phyloP scores from a whole-genome alignment of 257 asterid species.

The Primulina eburnea region DNA sequence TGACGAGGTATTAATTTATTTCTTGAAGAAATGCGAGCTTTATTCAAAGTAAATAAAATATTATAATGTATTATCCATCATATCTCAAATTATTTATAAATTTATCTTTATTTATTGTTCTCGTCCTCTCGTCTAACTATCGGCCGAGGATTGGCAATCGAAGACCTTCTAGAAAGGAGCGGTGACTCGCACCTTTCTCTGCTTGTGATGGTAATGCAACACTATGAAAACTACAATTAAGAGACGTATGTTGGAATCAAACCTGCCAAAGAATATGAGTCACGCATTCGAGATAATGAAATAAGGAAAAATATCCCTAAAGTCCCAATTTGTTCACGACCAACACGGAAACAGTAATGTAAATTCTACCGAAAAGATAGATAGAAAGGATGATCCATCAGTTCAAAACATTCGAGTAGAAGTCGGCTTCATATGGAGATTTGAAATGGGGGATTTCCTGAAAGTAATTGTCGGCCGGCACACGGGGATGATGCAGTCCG shows the following conservation, averaged over 20 bases:
- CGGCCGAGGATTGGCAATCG: too few relatives aligned
- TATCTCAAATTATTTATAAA: too few relatives aligned
- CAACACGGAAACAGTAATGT: neutral
- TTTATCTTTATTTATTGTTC: too few relatives aligned
- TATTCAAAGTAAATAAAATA: too few relatives aligned
- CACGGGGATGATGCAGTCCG: conserved; percentile 40
- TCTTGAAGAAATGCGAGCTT: too few relatives aligned
- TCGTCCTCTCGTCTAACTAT: too few relatives aligned
- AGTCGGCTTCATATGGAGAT: conserved; percentile 43
- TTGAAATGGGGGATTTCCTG: conserved; percentile 48
- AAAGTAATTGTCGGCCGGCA: conserved; percentile 33
- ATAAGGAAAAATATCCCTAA: neutral
- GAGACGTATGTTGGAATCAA: neutral
- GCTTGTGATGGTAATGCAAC: too few relatives aligned
- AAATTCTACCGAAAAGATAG: neutral
- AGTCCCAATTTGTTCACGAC: neutral
- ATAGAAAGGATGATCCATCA: conserved; percentile 13
- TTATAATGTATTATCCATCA: too few relatives aligned
- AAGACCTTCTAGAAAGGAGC: too few relatives aligned
- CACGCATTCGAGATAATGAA: neutral
- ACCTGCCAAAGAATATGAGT: neutral
- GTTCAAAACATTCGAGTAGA: conserved; percentile 41
- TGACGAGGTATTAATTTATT: too few relatives aligned
- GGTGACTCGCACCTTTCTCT: too few relatives aligned
- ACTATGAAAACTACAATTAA: too few relatives aligned